Base-by-base conservation (phyloP, 148 eudicot genomes). In the Diospyros kaki region DNA sequence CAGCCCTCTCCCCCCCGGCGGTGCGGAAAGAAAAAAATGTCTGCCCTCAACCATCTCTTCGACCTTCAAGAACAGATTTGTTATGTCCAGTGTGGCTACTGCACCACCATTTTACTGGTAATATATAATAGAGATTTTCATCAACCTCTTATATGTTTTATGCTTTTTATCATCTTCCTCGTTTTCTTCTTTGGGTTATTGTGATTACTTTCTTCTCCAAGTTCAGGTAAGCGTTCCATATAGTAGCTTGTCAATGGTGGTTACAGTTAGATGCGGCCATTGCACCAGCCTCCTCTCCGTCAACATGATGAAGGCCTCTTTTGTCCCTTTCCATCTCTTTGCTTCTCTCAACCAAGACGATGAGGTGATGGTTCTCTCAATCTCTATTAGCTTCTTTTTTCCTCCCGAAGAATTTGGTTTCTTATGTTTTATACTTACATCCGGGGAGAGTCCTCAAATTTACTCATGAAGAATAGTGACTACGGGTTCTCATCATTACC, bases 51-150 rank as follows among this genome's bases (percentile, higher is more conserved):
- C 69, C 84, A 81, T 39, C 66, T 81, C 75, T 72, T 84, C 56
- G 84, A 82, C 66, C 81, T 83, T 64, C 88, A 89, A 78, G 98
- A 89, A 45, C 97, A 90, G 76, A 90, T 92, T 64, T 94, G 97
- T 85, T 94, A 92, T 71, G 96, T 94, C 12, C 91, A 90, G 74
- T 94, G 98, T 77, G 88, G 88, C 64, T 85, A 83, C 54, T 94
- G 98, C 87, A 80, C 86, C 72, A 94, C 98, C 66, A 84, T 92
- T 75, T 80, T 94, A 71, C 81, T 94, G 84, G 98, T 94, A 94
- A 80, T 66, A 6, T 4, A 17, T 9, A 41, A 0, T n/a, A 41
- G 14, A 42, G 2, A 6, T 8, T 1, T 4, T 13, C 0, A 56
- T 3, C 43, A 8, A 39, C 45, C 10, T 28, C 28, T 28, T 28